A percentile compares a stretch with the other conserved stretches of the same genome.
phyloP scores from a whole-genome alignment of 2,329 filamentous ascomycete genomes.

The Cadophora luteo-olivacea region DNA sequence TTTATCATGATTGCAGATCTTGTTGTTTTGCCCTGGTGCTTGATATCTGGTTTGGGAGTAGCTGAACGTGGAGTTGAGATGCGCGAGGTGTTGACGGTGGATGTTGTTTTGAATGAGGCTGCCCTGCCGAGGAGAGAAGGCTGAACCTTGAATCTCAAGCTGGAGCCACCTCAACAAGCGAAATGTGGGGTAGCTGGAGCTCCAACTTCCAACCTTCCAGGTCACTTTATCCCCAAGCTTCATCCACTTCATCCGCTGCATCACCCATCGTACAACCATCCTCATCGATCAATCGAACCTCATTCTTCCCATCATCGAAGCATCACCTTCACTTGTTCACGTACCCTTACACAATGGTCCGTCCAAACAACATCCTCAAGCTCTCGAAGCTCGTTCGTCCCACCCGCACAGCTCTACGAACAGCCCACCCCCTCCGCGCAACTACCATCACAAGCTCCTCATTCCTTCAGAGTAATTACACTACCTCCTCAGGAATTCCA shows the following conservation, averaged over 20 bases:
- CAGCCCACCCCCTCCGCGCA: slow-evolving; percentile 11
- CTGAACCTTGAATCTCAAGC: slow-evolving; percentile 18
- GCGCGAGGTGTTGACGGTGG: not conserved
- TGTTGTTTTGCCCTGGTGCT: too few species aligned
- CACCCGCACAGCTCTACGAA: slow-evolving; percentile 12
- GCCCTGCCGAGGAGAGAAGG: slow-evolving; percentile 21
- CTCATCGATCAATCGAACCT: not conserved
- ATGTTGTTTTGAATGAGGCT: slow-evolving; percentile 13
- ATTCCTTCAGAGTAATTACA: not conserved
- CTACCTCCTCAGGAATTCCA: slow-evolving; percentile 35
- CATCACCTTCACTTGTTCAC: not conserved
- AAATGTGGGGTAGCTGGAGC: slow-evolving; percentile 30
- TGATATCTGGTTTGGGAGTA: too few species aligned
- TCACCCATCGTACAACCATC: not conserved
- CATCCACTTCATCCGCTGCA: not conserved
- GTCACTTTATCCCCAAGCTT: slow-evolving; percentile 25
- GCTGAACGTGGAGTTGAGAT: too few species aligned
- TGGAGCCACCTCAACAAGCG: slow-evolving; percentile 8
- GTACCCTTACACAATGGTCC: slow-evolving; percentile 2
- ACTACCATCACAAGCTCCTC: not conserved
- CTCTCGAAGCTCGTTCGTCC: slow-evolving; percentile 20
- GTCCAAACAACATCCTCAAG: slow-evolving; percentile 17
- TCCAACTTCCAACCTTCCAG: slow-evolving; percentile 4
- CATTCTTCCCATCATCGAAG: not conserved
- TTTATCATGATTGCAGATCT: slow-evolving; percentile 93